Evolutionary conservation across 345 rosid species (phyloP).

Genomic region (Lepidium didymum): DNA sequence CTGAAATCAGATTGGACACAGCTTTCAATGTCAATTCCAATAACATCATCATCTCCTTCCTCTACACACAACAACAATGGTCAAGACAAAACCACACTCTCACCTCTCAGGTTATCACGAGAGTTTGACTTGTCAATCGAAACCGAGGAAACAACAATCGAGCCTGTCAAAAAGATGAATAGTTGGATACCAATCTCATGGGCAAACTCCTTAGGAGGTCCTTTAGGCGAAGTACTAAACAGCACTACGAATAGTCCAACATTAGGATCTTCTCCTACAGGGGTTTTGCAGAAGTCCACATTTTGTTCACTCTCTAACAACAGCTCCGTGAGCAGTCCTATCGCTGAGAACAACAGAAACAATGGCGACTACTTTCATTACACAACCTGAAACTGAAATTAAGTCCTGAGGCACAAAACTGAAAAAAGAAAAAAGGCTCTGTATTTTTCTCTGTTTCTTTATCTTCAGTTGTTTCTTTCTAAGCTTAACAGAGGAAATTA

Average conservation of each 20-base stretch:
- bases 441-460: background rate
- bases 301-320: slow-evolving; percentile 54
- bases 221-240: slow-evolving; percentile 57
- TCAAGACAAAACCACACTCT: slow-evolving; percentile 33
- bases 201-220: slow-evolving; percentile 56
- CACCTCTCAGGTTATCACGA: slow-evolving; percentile 46
- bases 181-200: slow-evolving; percentile 49
- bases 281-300: slow-evolving; percentile 49
- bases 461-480: background rate
- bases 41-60: slow-evolving; percentile 39
- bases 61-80: slow-evolving; percentile 20
- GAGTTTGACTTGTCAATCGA: slow-evolving; percentile 36
- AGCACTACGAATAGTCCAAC: slow-evolving; percentile 37
- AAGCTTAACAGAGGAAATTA: background rate
- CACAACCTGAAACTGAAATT: slow-evolving; percentile 11
- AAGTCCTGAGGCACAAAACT: background rate
- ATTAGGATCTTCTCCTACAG: slow-evolving; percentile 51
- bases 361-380: slow-evolving; percentile 25
- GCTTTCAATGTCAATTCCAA: slow-evolving; percentile 65
- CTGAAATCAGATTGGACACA: slow-evolving; percentile 58
- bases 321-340: slow-evolving; percentile 54
- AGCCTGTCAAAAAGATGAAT: slow-evolving; percentile 32
- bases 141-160: slow-evolving; percentile 15
- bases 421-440: background rate
- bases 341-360: slow-evolving; percentile 34